phyloP scores from a whole-genome alignment of 495 filamentous ascomycete species.

The Penicillium desertorum region DNA sequence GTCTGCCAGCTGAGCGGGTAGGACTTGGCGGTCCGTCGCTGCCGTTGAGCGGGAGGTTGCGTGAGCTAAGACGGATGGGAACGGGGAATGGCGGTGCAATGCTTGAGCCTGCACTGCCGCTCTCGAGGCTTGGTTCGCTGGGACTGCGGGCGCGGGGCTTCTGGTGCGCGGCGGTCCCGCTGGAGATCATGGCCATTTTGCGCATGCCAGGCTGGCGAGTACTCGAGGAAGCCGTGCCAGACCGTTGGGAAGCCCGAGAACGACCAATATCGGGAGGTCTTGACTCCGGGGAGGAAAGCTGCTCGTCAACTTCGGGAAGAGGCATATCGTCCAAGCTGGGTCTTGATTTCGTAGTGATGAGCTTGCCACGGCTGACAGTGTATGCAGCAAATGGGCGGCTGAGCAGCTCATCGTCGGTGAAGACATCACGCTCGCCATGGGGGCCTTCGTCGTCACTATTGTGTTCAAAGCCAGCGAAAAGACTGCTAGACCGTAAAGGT shows the following conservation, averaged over 20 bases:
- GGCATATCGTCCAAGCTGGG: slow-evolving; percentile 36
- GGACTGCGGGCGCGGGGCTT: slow-evolving; percentile 67
- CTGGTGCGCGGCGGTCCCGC: slow-evolving; percentile 68
- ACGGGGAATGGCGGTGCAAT: slow-evolving; percentile 81
- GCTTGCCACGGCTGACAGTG: slow-evolving; percentile 42
- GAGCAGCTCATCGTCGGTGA: slow-evolving; percentile 50
- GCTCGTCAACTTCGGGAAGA: slow-evolving; percentile 45
- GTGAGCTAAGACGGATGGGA: slow-evolving; percentile 82
- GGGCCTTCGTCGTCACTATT: slow-evolving; percentile 50
- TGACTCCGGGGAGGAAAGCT: slow-evolving; percentile 36
- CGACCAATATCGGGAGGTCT: slow-evolving; percentile 25
- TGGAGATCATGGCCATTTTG: slow-evolving; percentile 72
- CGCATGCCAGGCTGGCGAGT: slow-evolving; percentile 56
- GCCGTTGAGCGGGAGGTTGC: slow-evolving; percentile 65
- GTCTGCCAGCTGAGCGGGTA: slow-evolving; percentile 55
- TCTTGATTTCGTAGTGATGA: slow-evolving; percentile 40
- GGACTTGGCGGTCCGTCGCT: slow-evolving; percentile 82
- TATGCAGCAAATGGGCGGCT: slow-evolving; percentile 47
- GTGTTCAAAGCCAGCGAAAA: slow-evolving; percentile 83
- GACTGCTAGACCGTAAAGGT: slow-evolving; percentile 72
- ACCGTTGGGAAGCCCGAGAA: slow-evolving; percentile 25
- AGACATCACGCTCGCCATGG: slow-evolving; percentile 42
- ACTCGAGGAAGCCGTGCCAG: slow-evolving; percentile 23
- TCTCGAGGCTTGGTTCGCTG: slow-evolving; percentile 62
- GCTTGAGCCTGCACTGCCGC: slow-evolving; percentile 46